These are phyloP conservation scores for Hemisphaericaspora xylanilytica DNA, from an alignment of 1,139 yeast species.

Conservation along the genomic window DNA sequence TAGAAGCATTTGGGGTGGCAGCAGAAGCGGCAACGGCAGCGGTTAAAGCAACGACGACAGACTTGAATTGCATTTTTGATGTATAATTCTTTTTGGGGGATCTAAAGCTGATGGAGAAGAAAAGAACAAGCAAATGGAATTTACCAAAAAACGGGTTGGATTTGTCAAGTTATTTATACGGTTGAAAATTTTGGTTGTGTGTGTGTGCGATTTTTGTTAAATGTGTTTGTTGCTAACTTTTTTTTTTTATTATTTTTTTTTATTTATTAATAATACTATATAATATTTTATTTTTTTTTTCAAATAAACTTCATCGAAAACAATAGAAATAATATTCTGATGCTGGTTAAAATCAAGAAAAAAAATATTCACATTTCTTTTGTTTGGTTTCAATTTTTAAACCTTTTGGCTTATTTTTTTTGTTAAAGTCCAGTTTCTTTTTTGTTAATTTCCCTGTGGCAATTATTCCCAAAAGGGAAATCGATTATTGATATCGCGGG, in stretches of 20 bases:
- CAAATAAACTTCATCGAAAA: neutral
- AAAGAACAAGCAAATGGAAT: conserved; percentile 1
- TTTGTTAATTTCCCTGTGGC: neutral
- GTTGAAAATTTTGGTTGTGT: neutral
- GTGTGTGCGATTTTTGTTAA: too few species aligned
- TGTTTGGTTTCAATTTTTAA: neutral
- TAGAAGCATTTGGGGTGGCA: conserved; percentile 39
- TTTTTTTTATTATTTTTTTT: too few species aligned
- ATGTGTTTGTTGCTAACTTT: too few species aligned
- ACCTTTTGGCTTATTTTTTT: neutral
- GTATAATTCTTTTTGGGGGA: too few species aligned
- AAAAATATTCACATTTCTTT: neutral
- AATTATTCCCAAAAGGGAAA: neutral
- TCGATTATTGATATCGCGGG: too few species aligned
- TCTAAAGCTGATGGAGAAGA: conserved; percentile 3
- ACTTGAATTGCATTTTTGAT: conserved; percentile 45
- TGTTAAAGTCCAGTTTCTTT: too few species aligned
- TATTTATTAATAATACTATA: too few species aligned
- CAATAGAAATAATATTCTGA: conserved; percentile 1
- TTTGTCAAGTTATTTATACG: conserved; percentile 4
- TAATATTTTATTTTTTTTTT: too few species aligned
- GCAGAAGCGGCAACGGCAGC: conserved; percentile 46
- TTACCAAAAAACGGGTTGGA: neutral
- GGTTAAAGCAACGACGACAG: conserved; percentile 45
- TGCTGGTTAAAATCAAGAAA: too few species aligned